phyloP scores from a whole-genome alignment of 345 rosid species.

The Chamaenerion angustifolium region DNA sequence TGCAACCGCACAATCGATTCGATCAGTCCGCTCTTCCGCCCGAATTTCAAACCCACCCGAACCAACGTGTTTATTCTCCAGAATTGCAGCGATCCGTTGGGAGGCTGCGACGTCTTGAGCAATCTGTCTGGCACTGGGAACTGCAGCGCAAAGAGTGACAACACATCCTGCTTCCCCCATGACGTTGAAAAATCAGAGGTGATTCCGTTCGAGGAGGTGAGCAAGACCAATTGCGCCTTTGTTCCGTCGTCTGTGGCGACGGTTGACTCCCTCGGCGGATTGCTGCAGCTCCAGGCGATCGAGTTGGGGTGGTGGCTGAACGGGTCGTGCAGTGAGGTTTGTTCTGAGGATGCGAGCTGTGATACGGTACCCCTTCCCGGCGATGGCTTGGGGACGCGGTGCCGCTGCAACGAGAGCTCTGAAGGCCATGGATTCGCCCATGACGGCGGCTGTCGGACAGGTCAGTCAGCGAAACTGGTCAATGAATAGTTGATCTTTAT shows the following conservation, averaged over 20 bases:
- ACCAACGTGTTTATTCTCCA: constrained; percentile 43
- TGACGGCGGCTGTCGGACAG: constrained; percentile 41
- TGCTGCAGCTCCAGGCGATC: constrained; percentile 29
- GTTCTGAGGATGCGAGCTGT: constrained; percentile 19
- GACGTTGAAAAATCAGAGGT: constrained; percentile 3
- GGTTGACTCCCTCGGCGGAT: constrained; percentile 6
- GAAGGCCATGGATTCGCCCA: constrained; percentile 40
- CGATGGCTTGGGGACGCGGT: constrained; percentile 24
- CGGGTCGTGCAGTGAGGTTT: constrained; percentile 14
- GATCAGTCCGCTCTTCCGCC: constrained; percentile 20
- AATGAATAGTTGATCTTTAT: background rate
- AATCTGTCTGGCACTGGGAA: constrained; percentile 2
- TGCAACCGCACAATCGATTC: constrained; percentile 27
- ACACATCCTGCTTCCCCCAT: constrained; percentile 25
- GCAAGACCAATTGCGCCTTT: constrained; percentile 14
- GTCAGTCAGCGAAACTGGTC: constrained; percentile 28
- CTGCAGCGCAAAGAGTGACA: constrained; percentile 16
- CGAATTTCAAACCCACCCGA: constrained; percentile 24
- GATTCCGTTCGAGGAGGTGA: constrained; percentile 17
- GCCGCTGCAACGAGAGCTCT: constrained; percentile 37
- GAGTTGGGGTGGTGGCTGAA: constrained; percentile 63
- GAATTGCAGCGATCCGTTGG: constrained; percentile 13
- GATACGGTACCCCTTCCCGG: background rate
- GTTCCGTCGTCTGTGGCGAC: constrained; percentile 41
- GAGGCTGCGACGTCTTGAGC: constrained; percentile 23